Conservation (phyloP, 164 flowering plant species). For the Vitis vinifera region ASM3070453v1 NC_081810.1:7097501-7098000, state of each 20-base stretch:
- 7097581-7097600: conserved; percentile 31
- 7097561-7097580: conserved; percentile 28
- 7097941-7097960: conserved; percentile 6
- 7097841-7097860: too few species aligned
- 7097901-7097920: conserved; percentile 3
- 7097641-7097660: conserved; percentile 35
- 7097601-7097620: conserved; percentile 40
- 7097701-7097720: conserved; percentile 26
- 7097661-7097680: conserved; percentile 24
- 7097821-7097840: conserved; percentile 1
- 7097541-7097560: conserved; percentile 48
- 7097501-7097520: conserved; percentile 50
- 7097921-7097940: conserved; percentile 1
- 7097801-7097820: conserved; percentile 51
- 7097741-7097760: conserved; percentile 48
- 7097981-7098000: conserved; percentile 10
- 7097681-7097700: conserved; percentile 22
- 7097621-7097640: conserved; percentile 31
- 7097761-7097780: conserved; percentile 47
- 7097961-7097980: conserved; percentile 12
- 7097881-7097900: conserved; percentile 4
- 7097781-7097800: conserved; percentile 54
- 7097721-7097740: conserved; percentile 50
- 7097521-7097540: conserved; percentile 75
- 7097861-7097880: neutral